phyloP scores from a whole-genome alignment of 192 early-diverging fungal species.

The Thoreauomyces humboldtii region DNA sequence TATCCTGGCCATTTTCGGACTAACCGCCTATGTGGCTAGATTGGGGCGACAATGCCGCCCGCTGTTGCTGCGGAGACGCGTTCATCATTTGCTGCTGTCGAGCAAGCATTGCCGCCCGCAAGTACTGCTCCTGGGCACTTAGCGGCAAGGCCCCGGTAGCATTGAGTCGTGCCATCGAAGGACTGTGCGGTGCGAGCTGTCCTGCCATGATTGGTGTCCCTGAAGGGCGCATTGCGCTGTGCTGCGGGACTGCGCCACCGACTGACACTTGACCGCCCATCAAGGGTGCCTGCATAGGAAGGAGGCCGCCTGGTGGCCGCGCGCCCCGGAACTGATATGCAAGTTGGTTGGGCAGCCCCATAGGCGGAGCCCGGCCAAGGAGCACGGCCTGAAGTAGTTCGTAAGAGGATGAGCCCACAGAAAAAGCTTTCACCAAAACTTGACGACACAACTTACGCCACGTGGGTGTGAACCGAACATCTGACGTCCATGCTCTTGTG shows the following conservation, averaged over 20 bases:
- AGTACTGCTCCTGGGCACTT: constrained; percentile 20
- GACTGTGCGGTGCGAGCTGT: constrained; percentile 17
- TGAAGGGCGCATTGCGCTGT: constrained; percentile 18
- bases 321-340: constrained; percentile 18
- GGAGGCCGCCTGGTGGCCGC: background rate
- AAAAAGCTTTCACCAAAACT: too few relatives aligned
- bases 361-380: constrained; percentile 8
- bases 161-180: constrained; percentile 23
- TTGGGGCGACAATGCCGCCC: background rate
- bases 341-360: constrained; percentile 2
- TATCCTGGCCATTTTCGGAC: too few relatives aligned
- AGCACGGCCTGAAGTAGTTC: constrained; percentile 6
- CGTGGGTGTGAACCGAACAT: constrained; percentile 21
- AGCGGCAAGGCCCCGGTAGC: background rate
- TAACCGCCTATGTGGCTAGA: background rate
- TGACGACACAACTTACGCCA: constrained; percentile 11
- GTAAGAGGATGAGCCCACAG: too few relatives aligned
- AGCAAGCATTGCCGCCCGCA: constrained; percentile 19
- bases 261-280: background rate
- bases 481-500: constrained; percentile 27
- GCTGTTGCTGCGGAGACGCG: background rate
- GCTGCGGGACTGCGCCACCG: too few relatives aligned
- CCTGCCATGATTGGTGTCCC: constrained; percentile 8
- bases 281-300: background rate
- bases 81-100: constrained; percentile 11